These are phyloP conservation scores for Rhizopogon rudus DNA, from an alignment of 768 basidiomycete species.

Conservation along the genomic window DNA sequence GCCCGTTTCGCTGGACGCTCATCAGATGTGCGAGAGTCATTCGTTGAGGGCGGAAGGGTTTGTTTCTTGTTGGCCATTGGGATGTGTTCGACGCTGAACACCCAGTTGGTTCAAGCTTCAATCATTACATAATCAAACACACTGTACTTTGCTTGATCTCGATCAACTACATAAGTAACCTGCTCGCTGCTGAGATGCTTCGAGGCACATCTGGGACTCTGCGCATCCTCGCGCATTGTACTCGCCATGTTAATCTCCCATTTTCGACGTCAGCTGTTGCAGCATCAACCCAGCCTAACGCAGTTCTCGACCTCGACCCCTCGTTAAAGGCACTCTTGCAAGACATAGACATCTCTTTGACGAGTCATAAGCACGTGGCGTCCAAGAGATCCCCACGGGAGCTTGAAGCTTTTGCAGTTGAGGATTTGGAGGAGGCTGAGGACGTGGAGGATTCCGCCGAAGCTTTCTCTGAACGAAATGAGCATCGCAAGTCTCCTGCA, in stretches of 20 bases:
- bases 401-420: conserved; percentile 46
- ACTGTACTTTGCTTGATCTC: not conserved
- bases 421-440: conserved; percentile 27
- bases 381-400: conserved; percentile 38
- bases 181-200: conserved; percentile 15
- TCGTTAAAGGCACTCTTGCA: conserved; percentile 55
- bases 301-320: conserved; percentile 61
- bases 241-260: conserved; percentile 15
- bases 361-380: conserved; percentile 28
- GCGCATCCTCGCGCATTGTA: conserved; percentile 18
- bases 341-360: conserved; percentile 65
- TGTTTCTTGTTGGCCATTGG: not conserved
- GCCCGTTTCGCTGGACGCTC: conserved; percentile 27
- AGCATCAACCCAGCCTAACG: conserved; percentile 44
- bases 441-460: conserved; percentile 27
- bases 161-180: not conserved
- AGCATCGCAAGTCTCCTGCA: conserved; percentile 69
- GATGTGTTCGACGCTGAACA: not conserved
- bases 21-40: not conserved
- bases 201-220: conserved; percentile 16
- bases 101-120: not conserved
- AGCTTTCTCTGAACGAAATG: conserved; percentile 23
- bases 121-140: conserved; percentile 13
- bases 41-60: not conserved
- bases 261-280: conserved; percentile 29